Conservation (phyloP, 495 filamentous ascomycete species). For the Penicillium canariense region DNA sequence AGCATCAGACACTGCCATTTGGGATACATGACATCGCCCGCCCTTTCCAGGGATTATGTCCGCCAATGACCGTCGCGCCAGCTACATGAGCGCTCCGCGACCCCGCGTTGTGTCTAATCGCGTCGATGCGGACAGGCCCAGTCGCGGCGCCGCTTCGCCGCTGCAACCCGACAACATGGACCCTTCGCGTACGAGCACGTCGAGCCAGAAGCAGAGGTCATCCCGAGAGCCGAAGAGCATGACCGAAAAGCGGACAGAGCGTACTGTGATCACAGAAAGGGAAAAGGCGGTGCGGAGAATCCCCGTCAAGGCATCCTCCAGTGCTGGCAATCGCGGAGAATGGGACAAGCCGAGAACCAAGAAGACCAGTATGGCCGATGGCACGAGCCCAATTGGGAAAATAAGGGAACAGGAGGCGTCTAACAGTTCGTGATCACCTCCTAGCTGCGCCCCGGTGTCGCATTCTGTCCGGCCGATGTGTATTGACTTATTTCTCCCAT, state of each 20-base stretch:
- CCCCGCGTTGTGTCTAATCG: constrained; percentile 48
- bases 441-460: not conserved
- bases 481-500: constrained; percentile 19
- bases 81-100: constrained; percentile 46
- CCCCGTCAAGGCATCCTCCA: constrained; percentile 58
- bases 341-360: constrained; percentile 44
- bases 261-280: constrained; percentile 57
- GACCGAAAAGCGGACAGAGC: constrained; percentile 41
- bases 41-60: constrained; percentile 40
- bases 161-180: constrained; percentile 37
- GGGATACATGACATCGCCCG: constrained; percentile 24
- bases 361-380: constrained; percentile 34
- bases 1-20: not conserved
- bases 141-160: constrained; percentile 35
- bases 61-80: constrained; percentile 45
- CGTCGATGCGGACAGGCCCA: constrained; percentile 40
- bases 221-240: constrained; percentile 34
- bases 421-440: constrained; percentile 32
- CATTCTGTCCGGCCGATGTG: not conserved
- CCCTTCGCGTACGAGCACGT: constrained; percentile 33
- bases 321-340: constrained; percentile 41
- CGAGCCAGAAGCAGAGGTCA: constrained; percentile 33
- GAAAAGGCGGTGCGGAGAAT: constrained; percentile 64
- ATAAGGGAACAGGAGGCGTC: constrained; percentile 38
- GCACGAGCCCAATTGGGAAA: constrained; percentile 39